Conservation (phyloP, 139 green algal genomes). For the Zygnema circumcarinatum region DNA sequence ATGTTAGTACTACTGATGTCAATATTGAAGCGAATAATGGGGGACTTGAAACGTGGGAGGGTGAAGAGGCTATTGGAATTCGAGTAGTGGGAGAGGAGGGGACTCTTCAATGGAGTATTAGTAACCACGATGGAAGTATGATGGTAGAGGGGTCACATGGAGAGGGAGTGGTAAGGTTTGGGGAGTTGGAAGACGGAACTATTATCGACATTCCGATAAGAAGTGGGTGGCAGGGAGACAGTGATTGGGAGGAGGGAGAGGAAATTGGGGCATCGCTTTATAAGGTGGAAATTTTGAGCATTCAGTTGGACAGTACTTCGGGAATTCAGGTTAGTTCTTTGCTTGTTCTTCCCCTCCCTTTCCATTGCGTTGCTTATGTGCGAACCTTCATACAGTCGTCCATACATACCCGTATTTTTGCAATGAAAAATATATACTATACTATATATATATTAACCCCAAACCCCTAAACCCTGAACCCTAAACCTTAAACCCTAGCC, state of each 20-base stretch:
- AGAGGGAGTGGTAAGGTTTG: not conserved
- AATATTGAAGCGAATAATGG: not conserved
- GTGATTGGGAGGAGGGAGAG: constrained; percentile 19
- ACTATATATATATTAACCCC: too few species aligned
- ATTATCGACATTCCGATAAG: constrained; percentile 13
- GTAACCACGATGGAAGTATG: not conserved
- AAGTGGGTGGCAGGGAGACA: constrained; percentile 4
- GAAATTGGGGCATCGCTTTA: constrained; percentile 42
- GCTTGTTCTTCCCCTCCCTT: constrained; percentile 2
- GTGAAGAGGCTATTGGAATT: not conserved
- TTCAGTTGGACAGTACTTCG: constrained; percentile 48
- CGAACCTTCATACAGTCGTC: not conserved
- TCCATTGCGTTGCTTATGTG: not conserved
- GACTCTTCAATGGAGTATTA: not conserved
- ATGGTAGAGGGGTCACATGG: not conserved
- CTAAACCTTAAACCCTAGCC: too few species aligned
- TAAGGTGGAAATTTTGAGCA: constrained; percentile 55
- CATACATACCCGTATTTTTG: too few species aligned
- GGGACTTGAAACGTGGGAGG: too few species aligned
- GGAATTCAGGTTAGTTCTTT: constrained; percentile 50
- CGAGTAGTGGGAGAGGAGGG: not conserved
- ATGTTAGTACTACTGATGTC: not conserved
- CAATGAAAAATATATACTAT: too few species aligned
- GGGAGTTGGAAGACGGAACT: not conserved
- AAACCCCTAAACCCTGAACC: too few species aligned